Conservation (phyloP, 1,284 basidiomycete species). For the Athelia sp. region DNA sequence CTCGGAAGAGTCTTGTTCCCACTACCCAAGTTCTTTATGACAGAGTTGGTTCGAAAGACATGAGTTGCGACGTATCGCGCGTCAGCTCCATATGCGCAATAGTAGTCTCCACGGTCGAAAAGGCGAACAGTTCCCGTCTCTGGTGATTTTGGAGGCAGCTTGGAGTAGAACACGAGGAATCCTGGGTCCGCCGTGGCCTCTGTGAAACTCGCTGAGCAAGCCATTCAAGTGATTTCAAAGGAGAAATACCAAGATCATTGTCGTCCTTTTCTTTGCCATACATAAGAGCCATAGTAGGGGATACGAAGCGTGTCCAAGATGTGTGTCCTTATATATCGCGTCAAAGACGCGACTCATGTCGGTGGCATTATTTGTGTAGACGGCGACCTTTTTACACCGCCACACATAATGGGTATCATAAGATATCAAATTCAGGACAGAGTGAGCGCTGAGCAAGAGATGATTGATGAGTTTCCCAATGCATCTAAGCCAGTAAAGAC, state of each 20-base stretch:
- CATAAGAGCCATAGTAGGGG: slow-evolving; percentile 49
- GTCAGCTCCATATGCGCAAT: slow-evolving; percentile 85
- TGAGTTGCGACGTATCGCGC: slow-evolving; percentile 84
- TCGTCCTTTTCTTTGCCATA: slow-evolving; percentile 67
- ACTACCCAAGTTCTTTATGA: slow-evolving; percentile 76
- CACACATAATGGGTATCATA: too few species aligned
- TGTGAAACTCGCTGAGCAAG: slow-evolving; percentile 8
- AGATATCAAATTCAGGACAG: too few species aligned
- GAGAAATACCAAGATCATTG: slow-evolving; percentile 35
- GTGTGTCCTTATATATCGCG: too few species aligned
- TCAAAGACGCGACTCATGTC: too few species aligned
- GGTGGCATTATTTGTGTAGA: too few species aligned
- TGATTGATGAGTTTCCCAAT: too few species aligned
- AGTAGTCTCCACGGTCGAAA: slow-evolving; percentile 85
- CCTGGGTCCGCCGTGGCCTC: slow-evolving; percentile 66
- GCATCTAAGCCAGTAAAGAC: too few species aligned
- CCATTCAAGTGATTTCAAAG: background rate
- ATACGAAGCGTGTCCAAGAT: too few species aligned
- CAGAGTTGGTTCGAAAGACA: slow-evolving; percentile 83
- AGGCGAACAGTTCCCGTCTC: slow-evolving; percentile 75
- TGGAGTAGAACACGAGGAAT: slow-evolving; percentile 71
- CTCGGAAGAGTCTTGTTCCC: slow-evolving; percentile 63
- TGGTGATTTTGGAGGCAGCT: slow-evolving; percentile 63
- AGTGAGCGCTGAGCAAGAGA: too few species aligned
- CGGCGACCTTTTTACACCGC: too few species aligned